phyloP scores from a whole-genome alignment of 331 rosid genomes.

The Quercus tomentella region DNA sequence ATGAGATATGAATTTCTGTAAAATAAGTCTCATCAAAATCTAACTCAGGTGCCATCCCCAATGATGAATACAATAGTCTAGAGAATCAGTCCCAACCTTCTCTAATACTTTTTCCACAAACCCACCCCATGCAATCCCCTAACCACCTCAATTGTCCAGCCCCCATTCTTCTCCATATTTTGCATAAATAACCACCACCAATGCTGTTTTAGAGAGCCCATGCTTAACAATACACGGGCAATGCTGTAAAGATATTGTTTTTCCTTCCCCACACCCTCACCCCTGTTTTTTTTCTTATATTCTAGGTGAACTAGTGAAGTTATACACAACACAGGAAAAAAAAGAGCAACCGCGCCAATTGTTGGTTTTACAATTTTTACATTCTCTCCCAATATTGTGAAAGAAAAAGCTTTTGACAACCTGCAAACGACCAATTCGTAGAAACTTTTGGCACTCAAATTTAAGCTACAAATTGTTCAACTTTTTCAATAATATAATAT shows the following conservation, averaged over 20 bases:
- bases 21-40: too few relatives aligned
- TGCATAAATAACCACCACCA: too few relatives aligned
- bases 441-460: not conserved
- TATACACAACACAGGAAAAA: not conserved
- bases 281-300: too few relatives aligned
- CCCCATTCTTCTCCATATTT: too few relatives aligned
- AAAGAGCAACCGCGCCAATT: not conserved
- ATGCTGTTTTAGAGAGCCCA: not conserved
- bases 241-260: not conserved
- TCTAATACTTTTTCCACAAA: too few relatives aligned
- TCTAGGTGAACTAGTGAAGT: not conserved
- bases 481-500: too few relatives aligned
- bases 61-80: not conserved
- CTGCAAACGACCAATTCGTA: not conserved
- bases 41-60: too few relatives aligned
- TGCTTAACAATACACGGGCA: not conserved
- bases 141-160: too few relatives aligned
- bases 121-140: too few relatives aligned
- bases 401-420: not conserved
- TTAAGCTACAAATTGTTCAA: not conserved
- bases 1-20: too few relatives aligned
- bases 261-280: too few relatives aligned
- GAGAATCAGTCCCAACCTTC: too few relatives aligned
- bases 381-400: not conserved
- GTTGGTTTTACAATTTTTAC: not conserved